Evolutionary conservation across 495 filamentous ascomycete species (phyloP).

Genomic region (Penicillium parvum): DNA sequence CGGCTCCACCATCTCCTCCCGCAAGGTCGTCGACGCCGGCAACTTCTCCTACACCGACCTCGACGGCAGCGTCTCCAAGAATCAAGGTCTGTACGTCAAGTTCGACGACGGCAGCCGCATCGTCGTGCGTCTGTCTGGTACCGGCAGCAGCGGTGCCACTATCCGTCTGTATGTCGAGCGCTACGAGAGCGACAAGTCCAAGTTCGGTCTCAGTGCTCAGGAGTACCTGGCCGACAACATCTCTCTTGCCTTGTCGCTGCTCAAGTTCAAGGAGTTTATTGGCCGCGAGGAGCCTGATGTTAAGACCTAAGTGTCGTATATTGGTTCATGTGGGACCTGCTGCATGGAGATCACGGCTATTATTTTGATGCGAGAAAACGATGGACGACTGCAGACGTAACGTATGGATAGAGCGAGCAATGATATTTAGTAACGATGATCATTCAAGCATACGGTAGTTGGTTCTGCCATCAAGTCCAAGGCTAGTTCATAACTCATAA

Average conservation of each 20-base stretch:
- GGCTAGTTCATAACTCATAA: neutral
- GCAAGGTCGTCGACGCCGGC: slow-evolving; percentile 82
- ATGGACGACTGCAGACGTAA: slow-evolving; percentile 15
- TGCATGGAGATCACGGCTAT: slow-evolving; percentile 29
- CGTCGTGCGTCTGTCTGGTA: slow-evolving; percentile 89
- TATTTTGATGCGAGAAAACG: slow-evolving; percentile 9
- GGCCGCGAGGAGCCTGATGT: slow-evolving; percentile 91
- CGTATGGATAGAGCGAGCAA: slow-evolving; percentile 9
- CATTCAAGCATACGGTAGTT: slow-evolving; percentile 7
- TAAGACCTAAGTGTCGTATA: slow-evolving; percentile 61
- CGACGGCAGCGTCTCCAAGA: slow-evolving; percentile 89
- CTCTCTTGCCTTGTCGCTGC: slow-evolving; percentile 70
- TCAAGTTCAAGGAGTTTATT: slow-evolving; percentile 87
- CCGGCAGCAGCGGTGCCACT: slow-evolving; percentile 89
- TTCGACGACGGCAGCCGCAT: slow-evolving; percentile 94
- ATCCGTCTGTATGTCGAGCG: slow-evolving; percentile 96
- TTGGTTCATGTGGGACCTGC: slow-evolving; percentile 15
- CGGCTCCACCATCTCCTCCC: slow-evolving; percentile 72
- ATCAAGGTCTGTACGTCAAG: slow-evolving; percentile 92
- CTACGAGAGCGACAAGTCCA: slow-evolving; percentile 71
- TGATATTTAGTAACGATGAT: slow-evolving; percentile 10
- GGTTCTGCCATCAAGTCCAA: neutral
- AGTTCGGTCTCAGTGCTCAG: slow-evolving; percentile 74
- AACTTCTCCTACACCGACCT: slow-evolving; percentile 98
- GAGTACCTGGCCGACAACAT: slow-evolving; percentile 93